Percentiles rank a stretch among this genome's conserved stretches.
Conservation (phyloP, 2,329 filamentous ascomycete genomes). For the Sclerotinia spermophila region DNA sequence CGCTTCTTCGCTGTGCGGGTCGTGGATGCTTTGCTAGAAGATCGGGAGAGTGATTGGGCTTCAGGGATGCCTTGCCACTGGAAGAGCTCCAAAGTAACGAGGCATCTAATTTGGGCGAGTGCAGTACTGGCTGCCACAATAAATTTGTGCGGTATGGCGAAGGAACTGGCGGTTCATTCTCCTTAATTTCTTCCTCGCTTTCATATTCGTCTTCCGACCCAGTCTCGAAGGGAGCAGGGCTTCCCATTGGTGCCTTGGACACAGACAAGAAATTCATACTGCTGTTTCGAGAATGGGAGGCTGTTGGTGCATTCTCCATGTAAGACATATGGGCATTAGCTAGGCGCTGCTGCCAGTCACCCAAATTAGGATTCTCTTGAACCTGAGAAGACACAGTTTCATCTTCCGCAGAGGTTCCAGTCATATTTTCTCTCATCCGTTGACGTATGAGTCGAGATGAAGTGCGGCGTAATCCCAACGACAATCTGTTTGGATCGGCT, state of each 20-base stretch:
- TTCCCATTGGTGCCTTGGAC: constrained; percentile 44
- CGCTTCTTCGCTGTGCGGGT: constrained; percentile 26
- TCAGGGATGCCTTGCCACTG: neutral
- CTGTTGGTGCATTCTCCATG: constrained; percentile 41
- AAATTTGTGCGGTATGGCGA: neutral
- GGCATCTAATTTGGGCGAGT: neutral
- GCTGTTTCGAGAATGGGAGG: constrained; percentile 37
- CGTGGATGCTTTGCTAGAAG: constrained; percentile 34
- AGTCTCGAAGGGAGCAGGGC: constrained; percentile 54
- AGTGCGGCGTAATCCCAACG: constrained; percentile 41
- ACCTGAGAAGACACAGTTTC: constrained; percentile 30
- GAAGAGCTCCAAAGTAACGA: constrained; percentile 1
- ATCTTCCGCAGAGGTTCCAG: constrained; percentile 30
- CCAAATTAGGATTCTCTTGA: constrained; percentile 39
- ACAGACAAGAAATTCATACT: constrained; percentile 43
- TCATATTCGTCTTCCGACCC: constrained; percentile 19
- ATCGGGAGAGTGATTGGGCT: constrained; percentile 19
- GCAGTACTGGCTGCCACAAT: constrained; percentile 2
- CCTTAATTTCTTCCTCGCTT: constrained; percentile 9
- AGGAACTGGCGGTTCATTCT: neutral
- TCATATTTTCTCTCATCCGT: constrained; percentile 38
- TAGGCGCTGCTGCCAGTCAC: constrained; percentile 45
- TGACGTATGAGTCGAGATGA: constrained; percentile 41
- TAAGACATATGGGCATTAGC: constrained; percentile 47
- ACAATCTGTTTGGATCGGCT: constrained; percentile 35